Base-by-base conservation (phyloP, 2,329 filamentous ascomycete genomes). In the Cladosporium colombiae region DNA sequence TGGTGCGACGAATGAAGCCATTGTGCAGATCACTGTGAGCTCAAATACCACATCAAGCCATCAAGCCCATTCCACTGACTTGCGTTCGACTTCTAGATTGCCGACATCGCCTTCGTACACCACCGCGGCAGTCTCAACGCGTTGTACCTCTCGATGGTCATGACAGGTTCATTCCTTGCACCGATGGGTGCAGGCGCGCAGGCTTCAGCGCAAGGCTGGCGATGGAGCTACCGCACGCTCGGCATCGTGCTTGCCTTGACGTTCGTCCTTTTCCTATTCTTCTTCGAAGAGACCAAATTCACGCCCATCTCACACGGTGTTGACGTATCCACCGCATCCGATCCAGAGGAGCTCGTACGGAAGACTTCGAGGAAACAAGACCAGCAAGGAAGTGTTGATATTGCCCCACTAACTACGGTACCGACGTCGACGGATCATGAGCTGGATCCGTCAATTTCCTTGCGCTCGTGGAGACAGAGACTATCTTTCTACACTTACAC, bases 141-240 rank as follows among this genome's bases (percentile, higher is more conserved):
- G 79, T 14, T 84, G 79, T 67, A 44, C 13, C 40, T 44, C 40
- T 44, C 40, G 2, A 44, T 44, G 40, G 40, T 44, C 7, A 44
- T 44, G 71, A 78, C 62, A 79, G 72, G 55, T 75, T 77, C 78
- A 70, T 68, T 68, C 4, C 70, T 83, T 1, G 75, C 74, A 1
- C 76, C 78, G 0, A 67, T 81, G 13, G 73, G 74, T 21, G 71
- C 79, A 64, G 68, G 7, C 65, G 61, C 57, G 62, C 59, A 25
- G n/a, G 65, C 67, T 5, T 52, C 50, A 2, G 56, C 62, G 11
- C 74, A 78, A 65, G 72, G 74, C 16, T 79, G 77, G 75, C 70
- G 76, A 31, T 78, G 72, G 72, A 76, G 75, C 8, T 44, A 44
- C 7, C 40, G 18, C 18, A 44, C 40, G 40, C 40, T 44, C 40